Base-by-base conservation (phyloP, 208 protist species). In the Strigomonas culicis region DNA sequence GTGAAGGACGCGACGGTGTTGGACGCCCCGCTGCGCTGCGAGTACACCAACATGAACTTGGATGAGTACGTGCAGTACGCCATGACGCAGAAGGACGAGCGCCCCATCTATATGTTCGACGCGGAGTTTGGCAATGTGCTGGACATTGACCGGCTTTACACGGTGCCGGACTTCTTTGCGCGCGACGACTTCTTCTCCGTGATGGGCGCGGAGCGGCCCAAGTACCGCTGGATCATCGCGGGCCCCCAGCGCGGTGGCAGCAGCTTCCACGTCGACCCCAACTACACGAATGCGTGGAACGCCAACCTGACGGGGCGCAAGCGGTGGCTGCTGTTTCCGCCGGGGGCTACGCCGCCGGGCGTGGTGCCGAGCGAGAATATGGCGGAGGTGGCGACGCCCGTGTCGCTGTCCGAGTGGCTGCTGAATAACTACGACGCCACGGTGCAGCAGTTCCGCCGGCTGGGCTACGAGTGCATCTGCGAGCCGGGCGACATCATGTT, bases 71-170 rank as follows among this genome's bases (percentile, higher is more conserved):
- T 93, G 24, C 75, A 50, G 32, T 96, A 96, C 70, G 86, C 87
- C 0, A 73, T 49, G 34, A 75, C 85, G 60, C 86, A 93, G 63
- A 70, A 65, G 7, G 90, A 94, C 64, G 90, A 96, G 66, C 82
- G 88, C n/a, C 88, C 88, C 11, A 92, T 92, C 60, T 96, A 96
- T 77, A 84, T 96, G 74, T 96, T 96, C 66, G 90, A 96, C 70
- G 72, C 85, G 11, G 84, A 96, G 66, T 96, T 93, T 49, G 83
- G 79, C 47, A 72, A 28, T 24, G 74, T 70, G 50, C 78, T 92
- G 51, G 65, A 81, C 59, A 52, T 63, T 7, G 84, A 87, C 57
- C 50, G 55, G 21, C 78, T 93, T 27, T 95, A 91, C 72, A 86
- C 84, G n/a, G 84, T 93, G 39, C 88, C 86, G 7, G 69, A 69